Percentiles rank a stretch among this genome's conserved stretches.
phyloP scores from a whole-genome alignment of 2,329 filamentous ascomycete species.

The Cryphonectria naterciae region DNA sequence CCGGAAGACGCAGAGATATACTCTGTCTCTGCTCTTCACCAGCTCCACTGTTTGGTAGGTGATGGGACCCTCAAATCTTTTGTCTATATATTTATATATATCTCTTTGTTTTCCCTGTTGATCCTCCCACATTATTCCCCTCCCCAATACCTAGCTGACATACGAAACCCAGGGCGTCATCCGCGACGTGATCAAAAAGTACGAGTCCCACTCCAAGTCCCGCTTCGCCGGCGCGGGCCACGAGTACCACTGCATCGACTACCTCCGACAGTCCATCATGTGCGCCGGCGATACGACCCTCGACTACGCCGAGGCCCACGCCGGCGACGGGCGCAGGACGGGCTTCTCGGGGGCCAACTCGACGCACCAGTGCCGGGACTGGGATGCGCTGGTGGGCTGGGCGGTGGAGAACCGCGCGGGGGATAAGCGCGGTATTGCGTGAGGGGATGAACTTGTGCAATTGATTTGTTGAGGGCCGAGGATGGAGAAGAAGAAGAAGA shows the following conservation, averaged over 20 bases:
- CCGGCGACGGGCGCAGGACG: constrained; percentile 19
- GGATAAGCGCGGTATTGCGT: constrained; percentile 24
- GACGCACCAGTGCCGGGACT: constrained; percentile 27
- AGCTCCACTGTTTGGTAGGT: constrained; percentile 27
- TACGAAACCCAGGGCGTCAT: constrained; percentile 21
- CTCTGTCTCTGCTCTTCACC: constrained; percentile 27
- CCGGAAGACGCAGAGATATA: constrained; percentile 27
- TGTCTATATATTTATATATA: not conserved
- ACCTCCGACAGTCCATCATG: constrained; percentile 27
- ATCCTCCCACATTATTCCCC: not conserved
- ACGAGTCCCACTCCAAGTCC: constrained; percentile 27
- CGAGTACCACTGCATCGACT: constrained; percentile 29
- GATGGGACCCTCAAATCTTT: not conserved
- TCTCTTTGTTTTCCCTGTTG: too few species aligned
- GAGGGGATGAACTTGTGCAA: not conserved
- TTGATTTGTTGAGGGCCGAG: not conserved
- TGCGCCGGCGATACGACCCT: constrained; percentile 27
- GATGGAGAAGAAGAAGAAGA: constrained; percentile 65
- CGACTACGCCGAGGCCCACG: constrained; percentile 23
- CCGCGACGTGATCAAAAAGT: constrained; percentile 28
- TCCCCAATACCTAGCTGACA: not conserved
- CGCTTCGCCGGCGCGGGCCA: constrained; percentile 27
- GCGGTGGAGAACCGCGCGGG: constrained; percentile 28
- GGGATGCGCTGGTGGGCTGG: constrained; percentile 22
- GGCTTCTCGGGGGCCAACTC: constrained; percentile 27